phyloP scores from a whole-genome alignment of 805 yeast genomes.

The Diddensiella transvaalensis region DNA sequence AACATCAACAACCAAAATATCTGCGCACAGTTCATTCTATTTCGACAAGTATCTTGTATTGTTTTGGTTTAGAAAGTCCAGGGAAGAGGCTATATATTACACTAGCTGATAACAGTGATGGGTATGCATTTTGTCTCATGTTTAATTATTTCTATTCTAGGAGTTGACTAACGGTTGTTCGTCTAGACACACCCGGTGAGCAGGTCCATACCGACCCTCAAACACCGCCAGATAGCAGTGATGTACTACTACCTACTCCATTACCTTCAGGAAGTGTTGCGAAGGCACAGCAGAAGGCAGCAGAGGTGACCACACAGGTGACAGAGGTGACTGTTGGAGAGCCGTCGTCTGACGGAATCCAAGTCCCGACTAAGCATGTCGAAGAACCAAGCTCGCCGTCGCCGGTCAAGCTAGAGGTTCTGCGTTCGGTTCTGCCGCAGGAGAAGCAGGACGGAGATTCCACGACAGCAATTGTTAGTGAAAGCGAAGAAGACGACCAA shows the following conservation, averaged over 20 bases:
- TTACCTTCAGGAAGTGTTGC: constrained; percentile 20
- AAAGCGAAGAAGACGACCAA: not conserved
- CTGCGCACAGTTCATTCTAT: too few species aligned
- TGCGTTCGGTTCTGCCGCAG: not conserved
- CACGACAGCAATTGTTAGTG: not conserved
- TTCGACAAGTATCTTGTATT: too few species aligned
- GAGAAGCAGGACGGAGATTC: too few species aligned
- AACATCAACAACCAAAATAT: too few species aligned
- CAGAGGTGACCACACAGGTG: not conserved
- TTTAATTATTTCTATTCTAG: too few species aligned
- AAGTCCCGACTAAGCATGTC: too few species aligned
- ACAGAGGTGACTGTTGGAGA: not conserved
- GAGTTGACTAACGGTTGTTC: too few species aligned
- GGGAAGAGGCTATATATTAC: too few species aligned
- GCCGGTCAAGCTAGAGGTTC: not conserved
- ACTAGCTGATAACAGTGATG: too few species aligned
- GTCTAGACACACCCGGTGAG: too few species aligned
- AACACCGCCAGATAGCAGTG: constrained; percentile 7
- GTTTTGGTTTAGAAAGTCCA: too few species aligned
- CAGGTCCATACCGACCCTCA: constrained; percentile 3
- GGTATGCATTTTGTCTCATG: too few species aligned
- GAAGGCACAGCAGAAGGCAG: constrained; percentile 1
- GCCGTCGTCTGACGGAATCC: not conserved
- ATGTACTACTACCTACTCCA: constrained; percentile 18
- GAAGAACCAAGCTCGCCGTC: not conserved